phyloP scores from a whole-genome alignment of 352 stramenopile species.

The Pilasporangium apinafurcum region DNA sequence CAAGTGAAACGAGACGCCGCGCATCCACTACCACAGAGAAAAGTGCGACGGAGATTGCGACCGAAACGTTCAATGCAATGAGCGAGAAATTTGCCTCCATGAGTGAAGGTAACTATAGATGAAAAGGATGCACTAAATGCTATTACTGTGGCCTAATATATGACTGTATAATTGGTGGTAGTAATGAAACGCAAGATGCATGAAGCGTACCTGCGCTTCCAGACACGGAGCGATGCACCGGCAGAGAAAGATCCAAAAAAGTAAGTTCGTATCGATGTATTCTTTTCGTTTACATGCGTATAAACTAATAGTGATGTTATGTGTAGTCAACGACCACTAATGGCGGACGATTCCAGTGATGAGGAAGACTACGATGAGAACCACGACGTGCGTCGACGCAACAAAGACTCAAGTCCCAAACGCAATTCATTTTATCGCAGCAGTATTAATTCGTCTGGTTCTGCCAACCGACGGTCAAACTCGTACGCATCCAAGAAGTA shows the following conservation, averaged over 20 bases:
- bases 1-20: constrained; percentile 8
- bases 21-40: constrained; percentile 38
- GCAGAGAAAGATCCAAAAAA: constrained; percentile 54
- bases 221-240: constrained; percentile 50
- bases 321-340: constrained; percentile 59
- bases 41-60: constrained; percentile 61
- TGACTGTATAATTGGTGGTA: constrained; percentile 8
- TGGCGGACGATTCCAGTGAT: constrained; percentile 63
- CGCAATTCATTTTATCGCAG: constrained; percentile 10
- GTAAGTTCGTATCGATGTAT: constrained; percentile 11
- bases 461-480: constrained; percentile 16
- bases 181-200: constrained; percentile 77
- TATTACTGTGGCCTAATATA: not conserved
- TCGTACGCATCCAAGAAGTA: constrained; percentile 49
- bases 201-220: constrained; percentile 81
- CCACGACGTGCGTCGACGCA: constrained; percentile 30
- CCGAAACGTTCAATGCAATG: constrained; percentile 61
- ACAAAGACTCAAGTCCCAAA: constrained; percentile 16
- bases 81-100: constrained; percentile 67
- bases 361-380: constrained; percentile 48
- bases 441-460: constrained; percentile 9
- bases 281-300: not conserved
- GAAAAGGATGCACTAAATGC: not conserved
- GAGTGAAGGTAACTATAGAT: constrained; percentile 47
- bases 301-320: constrained; percentile 6